These are phyloP conservation scores for Pleurotus salmoneostramineus DNA, from an alignment of 768 basidiomycete genomes.

Conservation along the genomic window DNA sequence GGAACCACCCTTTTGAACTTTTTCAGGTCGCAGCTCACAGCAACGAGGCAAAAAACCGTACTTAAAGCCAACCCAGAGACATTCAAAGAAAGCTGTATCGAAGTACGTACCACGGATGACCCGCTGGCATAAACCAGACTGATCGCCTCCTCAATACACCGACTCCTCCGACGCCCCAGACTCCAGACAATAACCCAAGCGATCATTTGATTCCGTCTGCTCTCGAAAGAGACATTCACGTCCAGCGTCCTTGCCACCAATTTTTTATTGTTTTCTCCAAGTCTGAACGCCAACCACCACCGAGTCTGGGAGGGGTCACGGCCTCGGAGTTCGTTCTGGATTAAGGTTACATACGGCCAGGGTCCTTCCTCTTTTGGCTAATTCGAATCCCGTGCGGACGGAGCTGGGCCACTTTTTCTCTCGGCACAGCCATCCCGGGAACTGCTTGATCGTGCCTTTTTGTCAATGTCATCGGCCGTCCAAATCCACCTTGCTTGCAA, in stretches of 20 bases:
- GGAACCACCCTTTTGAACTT: slow-evolving; percentile 5
- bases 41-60: not conserved
- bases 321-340: no score
- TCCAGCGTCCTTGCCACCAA: no score
- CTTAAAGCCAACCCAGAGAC: not conserved
- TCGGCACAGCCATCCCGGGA: slow-evolving; percentile 1
- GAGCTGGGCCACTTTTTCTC: not conserved
- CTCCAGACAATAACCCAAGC: not conserved
- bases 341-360: slow-evolving; percentile 7
- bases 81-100: no score
- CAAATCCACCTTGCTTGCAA: no score
- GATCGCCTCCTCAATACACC: not conserved
- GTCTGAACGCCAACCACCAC: no score
- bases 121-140: no score
- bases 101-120: no score
- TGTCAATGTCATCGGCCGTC: not conserved
- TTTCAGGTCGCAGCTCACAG: slow-evolving; percentile 1
- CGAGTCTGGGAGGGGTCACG: no score
- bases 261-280: no score
- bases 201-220: no score
- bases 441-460: not conserved
- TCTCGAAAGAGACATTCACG: no score
- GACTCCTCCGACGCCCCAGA: not conserved
- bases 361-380: slow-evolving; percentile 4
- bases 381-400: not conserved